Evolutionary conservation across 1,139 yeast species (phyloP).

Genomic region (Hyphopichia khmerensis): DNA sequence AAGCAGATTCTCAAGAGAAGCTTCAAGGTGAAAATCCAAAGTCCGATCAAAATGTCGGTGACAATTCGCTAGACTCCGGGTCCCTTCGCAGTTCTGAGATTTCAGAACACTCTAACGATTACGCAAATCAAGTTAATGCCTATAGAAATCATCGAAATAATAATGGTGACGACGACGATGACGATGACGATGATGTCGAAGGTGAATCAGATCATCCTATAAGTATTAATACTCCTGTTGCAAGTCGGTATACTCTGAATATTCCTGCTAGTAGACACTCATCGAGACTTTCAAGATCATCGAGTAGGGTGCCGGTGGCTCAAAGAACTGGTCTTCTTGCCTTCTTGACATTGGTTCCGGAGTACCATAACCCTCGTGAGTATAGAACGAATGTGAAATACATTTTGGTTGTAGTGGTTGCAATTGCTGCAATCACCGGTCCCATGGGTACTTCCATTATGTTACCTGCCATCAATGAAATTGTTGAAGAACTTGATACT

Average conservation of each 20-base stretch:
- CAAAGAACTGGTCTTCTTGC: conserved; percentile 58
- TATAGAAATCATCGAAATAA: neutral
- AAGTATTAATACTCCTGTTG: neutral
- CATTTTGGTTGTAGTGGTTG: conserved; percentile 62
- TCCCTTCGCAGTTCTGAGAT: neutral
- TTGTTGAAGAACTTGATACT: conserved; percentile 56
- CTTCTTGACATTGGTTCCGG: conserved; percentile 59
- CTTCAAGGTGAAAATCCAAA: too few relatives aligned
- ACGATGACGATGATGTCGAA: neutral
- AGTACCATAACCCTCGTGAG: conserved; percentile 69
- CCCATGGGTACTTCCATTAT: conserved; percentile 92
- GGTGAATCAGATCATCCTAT: neutral
- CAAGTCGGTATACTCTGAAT: neutral
- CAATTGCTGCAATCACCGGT: conserved; percentile 75
- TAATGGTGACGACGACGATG: neutral
- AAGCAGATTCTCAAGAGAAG: too few relatives aligned
- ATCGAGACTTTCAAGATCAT: neutral
- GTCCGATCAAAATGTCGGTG: neutral
- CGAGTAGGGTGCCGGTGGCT: conserved; percentile 32
- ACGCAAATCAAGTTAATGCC: neutral
- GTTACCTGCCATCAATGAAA: conserved; percentile 72
- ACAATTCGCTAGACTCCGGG: neutral
- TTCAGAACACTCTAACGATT: neutral
- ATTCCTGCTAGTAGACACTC: neutral
- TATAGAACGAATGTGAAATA: conserved; percentile 52